phyloP scores from a whole-genome alignment of 1,139 yeast genomes.

The Candida smagusa region DNA sequence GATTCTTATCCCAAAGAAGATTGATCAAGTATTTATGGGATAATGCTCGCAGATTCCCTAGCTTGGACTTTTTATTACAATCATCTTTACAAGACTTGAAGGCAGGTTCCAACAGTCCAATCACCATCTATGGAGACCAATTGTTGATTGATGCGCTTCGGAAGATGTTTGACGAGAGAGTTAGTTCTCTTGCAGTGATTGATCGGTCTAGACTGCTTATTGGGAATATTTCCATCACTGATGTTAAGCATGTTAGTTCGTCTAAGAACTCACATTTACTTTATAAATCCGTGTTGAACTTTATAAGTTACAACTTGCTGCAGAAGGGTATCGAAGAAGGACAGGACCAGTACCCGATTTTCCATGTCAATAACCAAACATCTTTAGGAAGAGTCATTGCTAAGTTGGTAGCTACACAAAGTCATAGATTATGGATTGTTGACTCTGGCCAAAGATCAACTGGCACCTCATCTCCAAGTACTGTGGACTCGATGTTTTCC shows the following conservation, averaged over 20 bases:
- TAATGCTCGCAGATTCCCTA: slow-evolving; percentile 80
- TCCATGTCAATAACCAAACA: slow-evolving; percentile 79
- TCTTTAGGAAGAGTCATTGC: slow-evolving; percentile 89
- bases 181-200: slow-evolving; percentile 91
- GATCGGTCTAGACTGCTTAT: slow-evolving; percentile 71
- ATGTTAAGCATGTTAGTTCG: slow-evolving; percentile 81
- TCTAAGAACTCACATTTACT: slow-evolving; percentile 80
- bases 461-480: slow-evolving; percentile 18
- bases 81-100: slow-evolving; percentile 62
- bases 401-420: slow-evolving; percentile 88
- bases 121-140: slow-evolving; percentile 82
- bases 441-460: slow-evolving; percentile 40
- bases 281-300: slow-evolving; percentile 80
- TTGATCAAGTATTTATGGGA: slow-evolving; percentile 84
- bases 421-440: slow-evolving; percentile 93
- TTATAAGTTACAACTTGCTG: slow-evolving; percentile 79
- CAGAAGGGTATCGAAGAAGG: slow-evolving; percentile 91
- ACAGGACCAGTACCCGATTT: slow-evolving; percentile 93
- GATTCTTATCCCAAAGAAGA: slow-evolving; percentile 87
- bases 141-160: slow-evolving; percentile 80
- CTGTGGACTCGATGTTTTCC: slow-evolving; percentile 21
- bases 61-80: slow-evolving; percentile 70
- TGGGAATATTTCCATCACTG: slow-evolving; percentile 93
- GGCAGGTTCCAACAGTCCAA: slow-evolving; percentile 69
- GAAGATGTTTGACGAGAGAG: slow-evolving; percentile 80